Base-by-base conservation (phyloP, 208 protist species). In the Acanthamoeba lugdunensis region DNA sequence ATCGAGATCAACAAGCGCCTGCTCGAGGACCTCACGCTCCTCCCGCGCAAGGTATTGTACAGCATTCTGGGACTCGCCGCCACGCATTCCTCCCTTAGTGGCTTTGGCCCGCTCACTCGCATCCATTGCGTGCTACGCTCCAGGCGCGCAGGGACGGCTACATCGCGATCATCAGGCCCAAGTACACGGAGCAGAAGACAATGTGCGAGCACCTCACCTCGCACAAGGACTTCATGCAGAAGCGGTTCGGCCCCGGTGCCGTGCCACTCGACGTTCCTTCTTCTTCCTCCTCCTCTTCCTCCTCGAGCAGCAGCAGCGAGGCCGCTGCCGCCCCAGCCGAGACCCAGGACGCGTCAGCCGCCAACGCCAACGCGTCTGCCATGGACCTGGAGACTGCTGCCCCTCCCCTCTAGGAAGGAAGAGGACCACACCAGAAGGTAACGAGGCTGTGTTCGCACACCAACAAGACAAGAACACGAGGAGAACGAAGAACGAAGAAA, bases 61-160 rank as follows among this genome's bases (percentile, higher is more conserved):
- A n/a, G 5, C 58, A 28, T 41, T 11, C 18, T 23, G n/a, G n/a
- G n/a, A n/a, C n/a, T n/a, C n/a, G n/a, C n/a, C 61, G 61, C 61
- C 21, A 45, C 11, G 2, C 52, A 16, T 50, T 82, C 52, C 28
- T 54, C 4, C 82, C 25, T 87, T 3, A 5, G 1, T 87, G 25
- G 16, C 63, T 30, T 25, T 8, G 14, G 50, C 21, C 16, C 50
- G 37, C 6, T 61, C 8, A 9, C 14, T 21, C 18, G 11, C 23
- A 6, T 14, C 8, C 77, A 41, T 48, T 4, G 4, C 71, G 84
- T 84, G 5, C 23, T 14, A 50, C 4, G 6, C 25, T 2, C 3
- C 89, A 93, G 89, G 67, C 89, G 30, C 50, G 67, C 25, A 93
- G 82, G 48, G 89, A 93, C 16, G 89, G 89, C 33, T 93, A 93